Evolutionary conservation across 352 stramenopile species (phyloP), one percentile per base, ranked within the genome.

Genomic region (Phytophthora ohioensis): DNA sequence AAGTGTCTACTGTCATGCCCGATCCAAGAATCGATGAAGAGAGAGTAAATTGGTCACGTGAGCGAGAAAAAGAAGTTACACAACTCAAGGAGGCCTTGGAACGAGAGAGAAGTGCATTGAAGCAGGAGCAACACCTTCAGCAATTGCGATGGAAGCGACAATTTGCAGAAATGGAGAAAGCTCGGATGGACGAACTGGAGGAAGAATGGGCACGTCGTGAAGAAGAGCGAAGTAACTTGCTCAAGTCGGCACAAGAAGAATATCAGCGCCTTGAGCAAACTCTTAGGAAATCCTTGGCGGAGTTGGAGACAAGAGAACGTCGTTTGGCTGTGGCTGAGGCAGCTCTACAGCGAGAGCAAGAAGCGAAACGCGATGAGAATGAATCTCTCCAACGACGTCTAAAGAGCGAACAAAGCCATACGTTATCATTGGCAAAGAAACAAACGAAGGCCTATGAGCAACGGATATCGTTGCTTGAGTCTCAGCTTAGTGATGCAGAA

Each of bases 141-240:
- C 81, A 90, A 54, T 57, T 71, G 7, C 75, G 90, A 54, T 89
- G 83, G 80, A 92, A 82, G 64, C 72, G 74, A 38, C 75, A 80
- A 4, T 60, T 90, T 56, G 74, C 82, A 38, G 81, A 79, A 41
- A 78, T 74, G 41, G 84, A 93, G 54, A 90, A 88, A 21, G 67
- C 67, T 10, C 73, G 88, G 5, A 95, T 95, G 86, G 76, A 88
- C 15, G 84, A 91, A 35, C 66, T 95, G 5, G 86, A 95, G 41
- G 82, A 91, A 4, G 86, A 94, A 63, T 94, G 88, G 88, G 88
- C 86, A 10, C 75, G 82, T 11, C 78, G 85, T 17, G 88, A 94
- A 70, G 87, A 93, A 73, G 87, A 95, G 49, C 75, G 86, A 9
- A 91, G 75, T 46, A 71, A 60, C 13, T 67, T 92, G 30, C 46